Base-by-base conservation (phyloP, 768 basidiomycete species). In the Mycena capillaripes region DNA sequence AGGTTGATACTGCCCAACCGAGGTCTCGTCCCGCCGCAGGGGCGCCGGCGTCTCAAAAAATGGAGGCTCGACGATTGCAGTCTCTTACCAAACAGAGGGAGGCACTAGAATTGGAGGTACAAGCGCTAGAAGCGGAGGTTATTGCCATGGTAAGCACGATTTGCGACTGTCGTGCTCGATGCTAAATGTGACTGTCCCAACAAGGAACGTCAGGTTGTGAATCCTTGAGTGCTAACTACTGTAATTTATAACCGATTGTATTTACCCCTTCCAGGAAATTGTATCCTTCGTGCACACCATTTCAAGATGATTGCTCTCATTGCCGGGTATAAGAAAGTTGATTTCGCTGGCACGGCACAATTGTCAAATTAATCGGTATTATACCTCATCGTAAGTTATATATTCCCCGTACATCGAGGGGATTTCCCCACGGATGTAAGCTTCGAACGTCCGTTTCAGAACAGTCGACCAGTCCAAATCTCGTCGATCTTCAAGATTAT, bases 321-420 rank as follows among this genome's bases (percentile, higher is more conserved):
- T 38, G 38, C 38, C 4, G 53, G 53, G 53, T 56, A 56, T 32
- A 32, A 32, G 52, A 50, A 25, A 3, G 10, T 53, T 25, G 27
- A 53, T 30, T n/a, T 53, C 17, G 29, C 19, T 21, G 3, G 16
- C 9, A 52, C n/a, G n/a, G 16, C 19, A 52, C 36, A 56, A 19
- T 40, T 10, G 12, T 23, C 66, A 32, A 38, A 40, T 32, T 60
- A 63, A 32, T 23, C 53, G 27, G 7, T 60, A 38, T 42, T 36
- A 52, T 32, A 87, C 89, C 89, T 91, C 69, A 84, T 81, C 64
- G n/a, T n/a, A n/a, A n/a, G n/a, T n/a, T n/a, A 91, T 78, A 86
- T 87, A 89, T 79, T 98, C 96, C 36, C 97, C 97, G 77, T 98
- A 98, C 94, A 97, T 94, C 80, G 97, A 98, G 10, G 97, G 96